phyloP scores from a whole-genome alignment of 2,329 filamentous ascomycete genomes.

The Trichoderma afroharzianum region DNA sequence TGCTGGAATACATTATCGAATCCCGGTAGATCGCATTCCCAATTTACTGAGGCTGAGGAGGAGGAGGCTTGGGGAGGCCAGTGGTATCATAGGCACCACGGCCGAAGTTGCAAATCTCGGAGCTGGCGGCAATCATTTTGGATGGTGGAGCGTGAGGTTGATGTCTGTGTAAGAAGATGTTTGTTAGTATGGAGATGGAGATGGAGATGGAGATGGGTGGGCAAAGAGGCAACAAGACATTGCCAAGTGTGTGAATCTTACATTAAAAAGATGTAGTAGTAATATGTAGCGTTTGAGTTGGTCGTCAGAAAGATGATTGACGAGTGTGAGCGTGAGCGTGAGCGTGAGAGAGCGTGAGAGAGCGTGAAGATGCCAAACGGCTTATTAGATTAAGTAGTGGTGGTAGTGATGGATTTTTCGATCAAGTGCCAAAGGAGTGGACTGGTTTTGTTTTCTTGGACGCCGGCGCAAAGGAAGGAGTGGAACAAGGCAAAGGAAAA shows the following conservation, averaged over 20 bases:
- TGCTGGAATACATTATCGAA: background rate
- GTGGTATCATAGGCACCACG: constrained; percentile 52
- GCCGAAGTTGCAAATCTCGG: constrained; percentile 43
- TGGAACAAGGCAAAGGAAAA: background rate
- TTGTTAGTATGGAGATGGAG: background rate
- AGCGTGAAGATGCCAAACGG: background rate
- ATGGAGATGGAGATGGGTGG: background rate
- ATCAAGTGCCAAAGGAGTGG: constrained; percentile 15
- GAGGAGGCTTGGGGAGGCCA: constrained; percentile 46
- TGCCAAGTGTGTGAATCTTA: background rate
- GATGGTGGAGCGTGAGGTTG: constrained; percentile 16
- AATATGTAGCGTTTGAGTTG: background rate
- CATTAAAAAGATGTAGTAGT: background rate
- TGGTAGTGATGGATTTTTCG: background rate
- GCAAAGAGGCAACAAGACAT: background rate
- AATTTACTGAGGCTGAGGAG: constrained; percentile 39
- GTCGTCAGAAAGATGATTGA: background rate
- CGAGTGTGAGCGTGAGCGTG: background rate
- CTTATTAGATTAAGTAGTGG: constrained; percentile 2
- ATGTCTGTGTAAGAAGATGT: background rate
- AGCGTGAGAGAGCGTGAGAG: background rate
- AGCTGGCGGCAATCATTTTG: constrained; percentile 37
- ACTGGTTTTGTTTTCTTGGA: background rate
- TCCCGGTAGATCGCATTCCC: constrained; percentile 2
- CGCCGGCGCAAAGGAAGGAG: constrained; percentile 14